Base-by-base conservation (phyloP, 2,329 filamentous ascomycete genomes). In the Arthrobotrys pseudoclavata region DNA sequence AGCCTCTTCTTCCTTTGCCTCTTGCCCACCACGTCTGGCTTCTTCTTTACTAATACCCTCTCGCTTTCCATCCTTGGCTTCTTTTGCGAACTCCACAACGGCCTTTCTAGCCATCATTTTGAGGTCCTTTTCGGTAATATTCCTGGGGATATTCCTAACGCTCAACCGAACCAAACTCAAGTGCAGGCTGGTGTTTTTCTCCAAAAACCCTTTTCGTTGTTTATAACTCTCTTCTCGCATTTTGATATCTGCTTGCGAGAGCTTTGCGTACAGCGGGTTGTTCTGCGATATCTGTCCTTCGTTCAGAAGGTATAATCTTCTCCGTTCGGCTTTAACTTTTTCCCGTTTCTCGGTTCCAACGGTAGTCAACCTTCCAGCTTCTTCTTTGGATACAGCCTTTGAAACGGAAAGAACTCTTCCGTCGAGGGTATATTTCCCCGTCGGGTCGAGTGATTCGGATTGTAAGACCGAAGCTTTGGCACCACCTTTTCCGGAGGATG, bases 21-120 rank as follows among this genome's bases (percentile, higher is more conserved):
- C 90, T 34, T 92, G 90, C 10, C 92, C 91, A 62, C 93, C 94
- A 47, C 96, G 90, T 15, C 89, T 86, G 66, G 92, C 87, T 83
- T 99, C 96, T 82, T 99, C 96, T 82, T 92, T 94, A n/a, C 92
- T 96, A 2, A 99, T 87, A 20, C 91, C 91, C 79, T 91, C 86
- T 29, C 96, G 91, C 40, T 87, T 87, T 13, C 92, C 93, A 29
- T 87, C 87, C 83, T 94, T 97, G 80, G 95, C 93, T 81, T 99
- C 96, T 78, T 87, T 91, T 47, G 96, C 94, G 82, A 99, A 99
- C 0, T 93, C 94, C 60, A 98, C 96, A 12, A 97, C 89, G n/a
- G 93, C 96, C 83, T 96, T 89, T 80, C 96, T 90, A 10, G 96
- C 96, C 53, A 99, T 88, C 48, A 92, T 91, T 84, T 99, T 99